Evolutionary conservation across 106 monocot genomes (phyloP).

Genomic region (Iris macrosiphon): DNA sequence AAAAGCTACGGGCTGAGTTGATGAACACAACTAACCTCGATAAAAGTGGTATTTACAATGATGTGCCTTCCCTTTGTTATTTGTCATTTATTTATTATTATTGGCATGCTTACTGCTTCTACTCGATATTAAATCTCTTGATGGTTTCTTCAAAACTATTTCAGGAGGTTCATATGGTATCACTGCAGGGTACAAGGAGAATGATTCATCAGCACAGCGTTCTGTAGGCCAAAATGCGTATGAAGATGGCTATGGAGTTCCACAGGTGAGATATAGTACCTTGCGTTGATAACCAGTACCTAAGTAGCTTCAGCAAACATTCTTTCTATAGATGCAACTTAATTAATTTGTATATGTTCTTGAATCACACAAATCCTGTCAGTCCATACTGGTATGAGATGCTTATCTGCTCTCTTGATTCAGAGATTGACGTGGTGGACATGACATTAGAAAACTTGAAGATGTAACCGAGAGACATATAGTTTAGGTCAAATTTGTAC

Average conservation of each 20-base stretch:
- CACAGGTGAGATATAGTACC: constrained; percentile 23
- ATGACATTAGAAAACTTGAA: no score
- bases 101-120: background rate
- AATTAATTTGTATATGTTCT: no score
- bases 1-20: constrained; percentile 56
- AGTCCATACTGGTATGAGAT: no score
- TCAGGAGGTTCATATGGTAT: constrained; percentile 30
- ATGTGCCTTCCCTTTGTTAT: background rate
- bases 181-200: constrained; percentile 36
- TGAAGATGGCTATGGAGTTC: constrained; percentile 34
- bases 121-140: background rate
- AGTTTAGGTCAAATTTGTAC: no score
- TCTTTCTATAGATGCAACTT: no score
- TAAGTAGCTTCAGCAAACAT: background rate
- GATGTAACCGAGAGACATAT: no score
- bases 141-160: background rate
- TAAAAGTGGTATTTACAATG: constrained; percentile 18
- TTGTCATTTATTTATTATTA: background rate
- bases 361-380: no score
- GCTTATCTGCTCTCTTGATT: no score
- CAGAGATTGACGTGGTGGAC: no score
- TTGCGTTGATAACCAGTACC: background rate
- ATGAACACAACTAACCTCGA: constrained; percentile 36
- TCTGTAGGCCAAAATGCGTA: constrained; percentile 36
- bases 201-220: constrained; percentile 28